A percentile compares a stretch with the other conserved stretches of the same genome.
Evolutionary conservation across 2,329 filamentous ascomycete genomes (phyloP).

Genomic region (Pseudocercospora musae): DNA sequence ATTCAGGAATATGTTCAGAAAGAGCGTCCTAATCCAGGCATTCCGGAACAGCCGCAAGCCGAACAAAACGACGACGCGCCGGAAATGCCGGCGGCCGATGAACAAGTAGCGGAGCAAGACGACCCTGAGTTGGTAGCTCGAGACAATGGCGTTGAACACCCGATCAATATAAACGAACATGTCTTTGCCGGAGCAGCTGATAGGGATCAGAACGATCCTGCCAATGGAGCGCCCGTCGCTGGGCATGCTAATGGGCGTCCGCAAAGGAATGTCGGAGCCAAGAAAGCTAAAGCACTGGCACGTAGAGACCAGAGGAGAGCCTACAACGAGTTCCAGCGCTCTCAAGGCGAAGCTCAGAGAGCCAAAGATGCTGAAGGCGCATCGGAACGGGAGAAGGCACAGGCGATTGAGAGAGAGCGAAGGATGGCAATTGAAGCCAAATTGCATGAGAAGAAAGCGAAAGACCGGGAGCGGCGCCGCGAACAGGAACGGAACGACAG

Average conservation of each 20-base stretch:
- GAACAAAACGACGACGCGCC: neutral
- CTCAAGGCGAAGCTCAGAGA: slow-evolving; percentile 47
- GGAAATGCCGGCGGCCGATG: neutral
- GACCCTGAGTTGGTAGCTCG: neutral
- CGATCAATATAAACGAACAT: neutral
- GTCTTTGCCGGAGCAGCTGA: neutral
- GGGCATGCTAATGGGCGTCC: slow-evolving; percentile 35
- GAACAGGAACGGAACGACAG: slow-evolving; percentile 38
- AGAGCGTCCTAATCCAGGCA: neutral
- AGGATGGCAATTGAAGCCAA: slow-evolving; percentile 43
- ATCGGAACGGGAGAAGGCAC: slow-evolving; percentile 44
- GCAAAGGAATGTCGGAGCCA: slow-evolving; percentile 42
- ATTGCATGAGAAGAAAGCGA: slow-evolving; percentile 41
- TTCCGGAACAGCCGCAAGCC: slow-evolving; percentile 4
- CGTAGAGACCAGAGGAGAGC: slow-evolving; percentile 43
- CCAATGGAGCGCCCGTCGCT: slow-evolving; percentile 19
- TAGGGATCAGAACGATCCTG: neutral
- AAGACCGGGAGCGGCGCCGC: slow-evolving; percentile 40
- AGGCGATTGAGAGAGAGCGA: slow-evolving; percentile 41
- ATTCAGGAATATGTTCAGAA: slow-evolving; percentile 40
- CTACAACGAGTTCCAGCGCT: slow-evolving; percentile 50
- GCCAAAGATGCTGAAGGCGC: slow-evolving; percentile 42
- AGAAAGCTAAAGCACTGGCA: slow-evolving; percentile 49
- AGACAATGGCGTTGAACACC: neutral
- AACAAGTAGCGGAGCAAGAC: neutral